A percentile compares a stretch with the other conserved stretches of the same genome.
These are phyloP conservation scores for Lachancea fermentati DNA, from an alignment of 805 yeast species.

Conservation along the genomic window DNA sequence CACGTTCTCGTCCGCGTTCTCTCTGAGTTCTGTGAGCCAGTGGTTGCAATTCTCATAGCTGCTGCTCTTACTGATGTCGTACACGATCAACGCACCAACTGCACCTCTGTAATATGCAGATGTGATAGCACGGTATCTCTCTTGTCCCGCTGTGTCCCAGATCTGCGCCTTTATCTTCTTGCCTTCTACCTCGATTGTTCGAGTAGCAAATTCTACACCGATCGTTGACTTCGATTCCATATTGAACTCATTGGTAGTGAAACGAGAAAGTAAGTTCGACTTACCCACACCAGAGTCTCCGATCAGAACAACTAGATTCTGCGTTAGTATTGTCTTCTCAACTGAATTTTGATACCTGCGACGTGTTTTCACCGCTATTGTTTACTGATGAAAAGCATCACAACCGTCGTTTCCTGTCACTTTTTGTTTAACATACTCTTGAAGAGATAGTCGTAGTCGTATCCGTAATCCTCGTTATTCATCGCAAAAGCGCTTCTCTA, in stretches of 20 bases:
- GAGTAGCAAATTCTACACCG: slow-evolving; percentile 97
- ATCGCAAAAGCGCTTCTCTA: slow-evolving; percentile 11
- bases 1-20: slow-evolving; percentile 90
- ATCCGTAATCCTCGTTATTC: slow-evolving; percentile 58
- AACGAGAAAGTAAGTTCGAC: slow-evolving; percentile 86
- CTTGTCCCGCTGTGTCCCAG: slow-evolving; percentile 99
- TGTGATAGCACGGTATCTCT: slow-evolving; percentile 95
- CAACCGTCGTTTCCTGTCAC: too few relatives aligned
- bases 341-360: neutral
- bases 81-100: slow-evolving; percentile 92
- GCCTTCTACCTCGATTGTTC: slow-evolving; percentile 84
- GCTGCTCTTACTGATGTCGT: slow-evolving; percentile 88
- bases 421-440: slow-evolving; percentile 47
- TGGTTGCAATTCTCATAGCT: slow-evolving; percentile 79
- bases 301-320: slow-evolving; percentile 66
- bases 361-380: neutral
- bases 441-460: slow-evolving; percentile 87
- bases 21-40: slow-evolving; percentile 87
- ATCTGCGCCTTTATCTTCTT: slow-evolving; percentile 83
- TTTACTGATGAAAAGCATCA: too few relatives aligned
- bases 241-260: slow-evolving; percentile 93
- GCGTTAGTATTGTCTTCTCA: slow-evolving; percentile 1
- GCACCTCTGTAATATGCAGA: slow-evolving; percentile 98
- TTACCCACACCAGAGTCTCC: slow-evolving; percentile 98
- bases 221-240: slow-evolving; percentile 91